Conservation (phyloP, 805 yeast species). For the Saturnispora sanitii region DNA sequence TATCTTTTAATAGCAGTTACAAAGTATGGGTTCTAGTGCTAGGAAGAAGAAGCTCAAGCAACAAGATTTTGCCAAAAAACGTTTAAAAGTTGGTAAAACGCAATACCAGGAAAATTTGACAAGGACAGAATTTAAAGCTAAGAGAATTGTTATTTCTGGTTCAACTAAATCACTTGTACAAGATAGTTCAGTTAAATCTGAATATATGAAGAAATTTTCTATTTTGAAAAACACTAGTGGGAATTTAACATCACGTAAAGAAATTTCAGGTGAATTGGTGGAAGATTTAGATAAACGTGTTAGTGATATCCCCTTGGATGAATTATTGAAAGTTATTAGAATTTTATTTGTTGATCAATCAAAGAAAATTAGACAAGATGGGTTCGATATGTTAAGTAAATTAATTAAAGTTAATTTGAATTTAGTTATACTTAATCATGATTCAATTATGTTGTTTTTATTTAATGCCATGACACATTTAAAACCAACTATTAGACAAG, state of each 20-base stretch:
- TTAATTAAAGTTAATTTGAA: constrained; percentile 10
- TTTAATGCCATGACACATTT: constrained; percentile 94
- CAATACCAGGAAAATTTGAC: constrained; percentile 68
- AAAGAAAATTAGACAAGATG: constrained; percentile 35
- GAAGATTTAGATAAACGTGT: constrained; percentile 9
- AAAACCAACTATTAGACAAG: constrained; percentile 61
- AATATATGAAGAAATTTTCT: constrained; percentile 46
- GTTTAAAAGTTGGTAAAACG: constrained; percentile 82
- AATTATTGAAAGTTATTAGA: constrained; percentile 44
- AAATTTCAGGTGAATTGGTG: constrained; percentile 13
- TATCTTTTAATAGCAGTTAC: background rate
- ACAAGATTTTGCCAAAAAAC: constrained; percentile 68
- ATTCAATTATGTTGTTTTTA: constrained; percentile 57
- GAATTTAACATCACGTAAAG: constrained; percentile 16
- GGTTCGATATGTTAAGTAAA: constrained; percentile 9
- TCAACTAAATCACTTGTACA: constrained; percentile 22
- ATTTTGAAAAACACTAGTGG: constrained; percentile 45
- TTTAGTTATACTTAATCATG: constrained; percentile 49
- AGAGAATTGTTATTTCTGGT: constrained; percentile 30
- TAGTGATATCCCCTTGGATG: constrained; percentile 44
- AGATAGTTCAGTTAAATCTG: constrained; percentile 5
- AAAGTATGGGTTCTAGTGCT: constrained; percentile 33
- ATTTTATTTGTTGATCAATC: constrained; percentile 65
- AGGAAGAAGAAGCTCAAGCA: constrained; percentile 53
- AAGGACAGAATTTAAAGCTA: constrained; percentile 76